These are phyloP conservation scores for Fraxinus ornus DNA, from an alignment of 305 asterid genomes.

Conservation along the genomic window DNA sequence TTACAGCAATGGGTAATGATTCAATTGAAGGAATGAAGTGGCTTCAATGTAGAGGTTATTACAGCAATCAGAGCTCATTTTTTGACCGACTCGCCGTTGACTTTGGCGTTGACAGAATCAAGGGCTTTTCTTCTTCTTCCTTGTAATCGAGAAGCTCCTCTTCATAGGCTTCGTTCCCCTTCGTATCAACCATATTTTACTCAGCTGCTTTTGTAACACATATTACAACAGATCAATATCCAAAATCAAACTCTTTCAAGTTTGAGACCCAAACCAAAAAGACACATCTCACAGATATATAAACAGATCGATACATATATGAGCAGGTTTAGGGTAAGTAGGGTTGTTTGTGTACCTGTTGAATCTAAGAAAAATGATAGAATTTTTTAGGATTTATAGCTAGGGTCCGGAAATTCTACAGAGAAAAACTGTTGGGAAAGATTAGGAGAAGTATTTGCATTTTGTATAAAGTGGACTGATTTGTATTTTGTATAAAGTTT, in stretches of 20 bases:
- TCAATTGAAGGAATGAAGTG: too few species aligned
- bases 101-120: slow-evolving; percentile 56
- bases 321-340: not conserved
- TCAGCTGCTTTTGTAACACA: slow-evolving; percentile 17
- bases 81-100: slow-evolving; percentile 73
- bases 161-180: slow-evolving; percentile 75
- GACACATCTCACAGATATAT: not conserved
- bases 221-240: slow-evolving; percentile 35
- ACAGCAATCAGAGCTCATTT: slow-evolving; percentile 46
- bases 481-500: too few species aligned
- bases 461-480: too few species aligned
- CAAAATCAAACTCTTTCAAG: slow-evolving; percentile 7
- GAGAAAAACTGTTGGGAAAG: slow-evolving; percentile 15
- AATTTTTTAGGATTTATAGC: not conserved
- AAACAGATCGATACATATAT: not conserved
- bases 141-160: slow-evolving; percentile 88
- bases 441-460: not conserved
- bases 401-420: slow-evolving; percentile 28
- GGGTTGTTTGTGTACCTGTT: slow-evolving; percentile 27
- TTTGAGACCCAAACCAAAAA: not conserved
- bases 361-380: not conserved
- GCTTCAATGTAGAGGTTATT: too few species aligned
- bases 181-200: slow-evolving; percentile 56
- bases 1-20: too few species aligned
- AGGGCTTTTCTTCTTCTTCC: slow-evolving; percentile 81